Conservation (phyloP, 805 yeast genomes). For the Lachancea cidri region DNA sequence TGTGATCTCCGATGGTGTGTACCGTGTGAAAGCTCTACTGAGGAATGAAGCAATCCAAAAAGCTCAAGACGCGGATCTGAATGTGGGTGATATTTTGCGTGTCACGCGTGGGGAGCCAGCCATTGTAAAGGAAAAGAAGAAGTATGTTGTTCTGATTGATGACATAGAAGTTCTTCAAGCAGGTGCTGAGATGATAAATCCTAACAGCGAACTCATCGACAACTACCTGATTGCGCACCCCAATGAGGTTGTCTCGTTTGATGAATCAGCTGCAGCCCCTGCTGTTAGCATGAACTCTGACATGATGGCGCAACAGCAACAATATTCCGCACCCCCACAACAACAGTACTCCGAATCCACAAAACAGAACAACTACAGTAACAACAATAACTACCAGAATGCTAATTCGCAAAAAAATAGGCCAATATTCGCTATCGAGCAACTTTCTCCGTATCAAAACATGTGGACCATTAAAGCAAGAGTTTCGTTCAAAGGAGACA, state of each 20-base stretch:
- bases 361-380: slow-evolving; percentile 1
- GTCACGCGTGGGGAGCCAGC: slow-evolving; percentile 32
- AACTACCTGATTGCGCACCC: slow-evolving; percentile 56
- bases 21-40: slow-evolving; percentile 46
- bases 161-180: slow-evolving; percentile 40
- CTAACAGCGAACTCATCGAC: slow-evolving; percentile 43
- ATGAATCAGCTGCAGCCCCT: slow-evolving; percentile 10
- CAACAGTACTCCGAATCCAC: slow-evolving; percentile 5
- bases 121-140: slow-evolving; percentile 36
- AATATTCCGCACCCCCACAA: slow-evolving; percentile 2
- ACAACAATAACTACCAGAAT: background rate
- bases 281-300: slow-evolving; percentile 20
- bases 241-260: slow-evolving; percentile 34
- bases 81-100: slow-evolving; percentile 36
- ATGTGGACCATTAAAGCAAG: slow-evolving; percentile 92
- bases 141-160: slow-evolving; percentile 44
- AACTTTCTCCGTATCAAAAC: slow-evolving; percentile 84
- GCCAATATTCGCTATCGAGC: slow-evolving; percentile 70
- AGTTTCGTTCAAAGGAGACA: slow-evolving; percentile 80
- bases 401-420: slow-evolving; percentile 28
- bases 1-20: slow-evolving; percentile 50
- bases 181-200: slow-evolving; percentile 37
- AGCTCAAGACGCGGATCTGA: slow-evolving; percentile 42
- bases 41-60: slow-evolving; percentile 46
- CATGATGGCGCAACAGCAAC: slow-evolving; percentile 9